phyloP scores from a whole-genome alignment of 768 basidiomycete genomes.

The Amanita muscaria region DNA sequence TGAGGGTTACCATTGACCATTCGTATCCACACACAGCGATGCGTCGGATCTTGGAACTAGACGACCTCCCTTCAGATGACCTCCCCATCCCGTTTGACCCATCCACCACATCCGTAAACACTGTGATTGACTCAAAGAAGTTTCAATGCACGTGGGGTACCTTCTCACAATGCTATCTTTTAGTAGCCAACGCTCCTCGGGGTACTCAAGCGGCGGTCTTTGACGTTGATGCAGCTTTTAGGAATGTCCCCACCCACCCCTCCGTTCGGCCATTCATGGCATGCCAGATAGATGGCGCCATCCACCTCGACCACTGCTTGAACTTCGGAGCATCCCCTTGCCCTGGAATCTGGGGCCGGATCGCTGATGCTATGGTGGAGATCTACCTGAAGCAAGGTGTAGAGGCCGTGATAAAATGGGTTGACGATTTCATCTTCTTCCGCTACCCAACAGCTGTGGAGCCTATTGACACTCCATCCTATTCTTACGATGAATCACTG shows the following conservation, averaged over 20 bases:
- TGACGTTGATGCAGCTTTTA: conserved; percentile 29
- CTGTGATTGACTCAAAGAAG: too few relatives aligned
- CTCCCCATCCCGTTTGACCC: background rate
- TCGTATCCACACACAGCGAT: conserved; percentile 10
- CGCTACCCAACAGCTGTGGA: conserved; percentile 9
- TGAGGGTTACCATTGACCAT: conserved; percentile 19
- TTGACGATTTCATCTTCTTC: conserved; percentile 28
- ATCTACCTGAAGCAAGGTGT: conserved; percentile 14
- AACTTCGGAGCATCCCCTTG: conserved; percentile 24
- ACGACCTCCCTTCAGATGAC: too few relatives aligned
- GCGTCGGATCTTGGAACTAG: background rate
- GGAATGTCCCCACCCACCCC: conserved; percentile 25
- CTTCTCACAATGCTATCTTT: conserved; percentile 11
- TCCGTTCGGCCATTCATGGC: conserved; percentile 16
- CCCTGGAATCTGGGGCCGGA: too few relatives aligned
- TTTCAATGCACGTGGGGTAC: too few relatives aligned
- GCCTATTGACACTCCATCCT: conserved; percentile 2
- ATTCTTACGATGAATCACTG: conserved; percentile 15
- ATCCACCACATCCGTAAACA: conserved; percentile 14
- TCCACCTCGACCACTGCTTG: conserved; percentile 21
- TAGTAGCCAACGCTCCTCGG: conserved; percentile 21
- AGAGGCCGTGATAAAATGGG: conserved; percentile 23
- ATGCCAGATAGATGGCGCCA: conserved; percentile 15
- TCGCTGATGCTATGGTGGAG: conserved; percentile 21
- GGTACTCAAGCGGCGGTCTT: conserved; percentile 27